Evolutionary conservation across 2,329 filamentous ascomycete species (phyloP), one percentile per base, ranked within the genome.

Genomic region (Sphaerostilbella broomeana): DNA sequence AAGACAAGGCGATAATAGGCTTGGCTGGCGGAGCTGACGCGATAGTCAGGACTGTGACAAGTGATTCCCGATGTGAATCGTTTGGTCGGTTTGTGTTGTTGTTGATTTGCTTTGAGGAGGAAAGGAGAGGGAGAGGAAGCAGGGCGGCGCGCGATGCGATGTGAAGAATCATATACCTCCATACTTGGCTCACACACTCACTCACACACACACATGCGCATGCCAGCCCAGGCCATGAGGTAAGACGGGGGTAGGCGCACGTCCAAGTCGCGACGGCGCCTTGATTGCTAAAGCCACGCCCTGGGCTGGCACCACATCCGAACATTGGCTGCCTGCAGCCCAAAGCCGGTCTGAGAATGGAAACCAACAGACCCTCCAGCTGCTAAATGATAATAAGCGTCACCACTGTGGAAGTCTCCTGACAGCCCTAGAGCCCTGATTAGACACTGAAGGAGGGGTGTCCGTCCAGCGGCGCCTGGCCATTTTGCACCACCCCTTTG

Each of bases 41-140:
- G 72, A 76, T 64, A 62, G 70, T 71, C 72, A 61, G 64, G 67
- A 71, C 74, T 73, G 74, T 73, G 73, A 77, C 73, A 68, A 65
- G 63, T 68, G 68, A 73, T 67, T 73, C 72, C 73, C 64, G 61
- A 62, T 68, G 57, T 57, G 62, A 68, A 65, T 63, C 59, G 61
- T 67, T 61, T 68, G 67, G 66, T 69, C 68, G 63, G 60, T 63
- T 67, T 65, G 45, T 55, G 57, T 63, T 65, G 60, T 66, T 70
- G 62, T 63, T 71, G n/a, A n/a, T 64, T 69, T 72, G 65, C 60
- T 68, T 68, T 64, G 45, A 45, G 58, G 57, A 51, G 13, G 22
- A 55, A 54, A 51, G 51, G 54, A 58, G 57, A 55, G 56, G 48
- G 55, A 60, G 57, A 57, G 52, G 53, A 43, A 50, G 55, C 51